These are phyloP conservation scores for Acanthamoeba culbertsoni DNA, from an alignment of 208 protist genomes.

Conservation along the genomic window DNA sequence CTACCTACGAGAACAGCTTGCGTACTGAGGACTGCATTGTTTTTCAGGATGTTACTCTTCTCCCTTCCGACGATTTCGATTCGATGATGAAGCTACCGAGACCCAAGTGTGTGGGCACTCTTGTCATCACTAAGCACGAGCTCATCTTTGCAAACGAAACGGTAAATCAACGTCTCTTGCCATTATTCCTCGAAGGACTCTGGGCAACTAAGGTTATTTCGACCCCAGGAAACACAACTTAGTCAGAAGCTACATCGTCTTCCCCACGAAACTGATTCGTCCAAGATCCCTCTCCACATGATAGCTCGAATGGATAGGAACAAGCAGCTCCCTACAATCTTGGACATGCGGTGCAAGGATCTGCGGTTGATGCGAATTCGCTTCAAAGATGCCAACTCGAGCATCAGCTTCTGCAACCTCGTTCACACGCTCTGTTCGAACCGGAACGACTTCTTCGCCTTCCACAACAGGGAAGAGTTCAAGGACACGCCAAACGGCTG, in stretches of 20 bases:
- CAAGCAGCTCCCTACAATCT: conserved; percentile 47
- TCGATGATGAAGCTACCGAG: not conserved
- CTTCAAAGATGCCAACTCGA: conserved; percentile 58
- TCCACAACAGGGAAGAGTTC: conserved; percentile 64
- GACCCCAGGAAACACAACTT: conserved; percentile 32
- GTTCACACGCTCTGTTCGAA: conserved; percentile 7
- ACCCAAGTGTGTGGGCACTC: not conserved
- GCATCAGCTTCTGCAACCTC: conserved; percentile 51
- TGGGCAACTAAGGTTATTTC: not conserved
- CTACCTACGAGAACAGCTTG: not conserved
- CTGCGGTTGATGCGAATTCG: conserved; percentile 50
- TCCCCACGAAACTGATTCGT: conserved; percentile 41
- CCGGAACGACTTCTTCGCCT: conserved; percentile 45
- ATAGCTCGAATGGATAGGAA: conserved; percentile 45
- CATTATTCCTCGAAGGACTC: not conserved
- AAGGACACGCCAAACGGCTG: conserved; percentile 24
- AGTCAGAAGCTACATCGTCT: conserved; percentile 47
- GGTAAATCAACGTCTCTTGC: not conserved
- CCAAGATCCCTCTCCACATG: conserved; percentile 55
- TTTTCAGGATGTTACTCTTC: conserved; percentile 48
- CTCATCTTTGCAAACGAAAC: conserved; percentile 52
- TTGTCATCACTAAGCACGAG: conserved; percentile 58
- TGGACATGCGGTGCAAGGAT: conserved; percentile 60
- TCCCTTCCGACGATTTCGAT: conserved; percentile 42
- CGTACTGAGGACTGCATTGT: conserved; percentile 32